These are phyloP conservation scores for Leishmania aethiopica DNA, from an alignment of 208 protist genomes.

Conservation along the genomic window DNA sequence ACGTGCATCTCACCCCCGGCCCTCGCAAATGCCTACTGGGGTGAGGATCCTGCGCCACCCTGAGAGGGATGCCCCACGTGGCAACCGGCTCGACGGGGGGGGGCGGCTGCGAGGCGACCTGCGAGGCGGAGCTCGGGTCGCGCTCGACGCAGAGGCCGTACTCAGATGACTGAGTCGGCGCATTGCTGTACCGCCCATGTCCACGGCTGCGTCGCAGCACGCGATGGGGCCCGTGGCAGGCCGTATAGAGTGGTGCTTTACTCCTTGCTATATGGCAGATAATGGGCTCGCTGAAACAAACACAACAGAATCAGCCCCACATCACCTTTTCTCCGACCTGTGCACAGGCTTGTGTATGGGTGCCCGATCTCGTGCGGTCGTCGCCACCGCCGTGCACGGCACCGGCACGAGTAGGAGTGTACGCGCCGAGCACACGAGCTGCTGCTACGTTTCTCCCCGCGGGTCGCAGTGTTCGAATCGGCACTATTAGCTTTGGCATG, in stretches of 20 bases:
- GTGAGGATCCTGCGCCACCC: not conserved
- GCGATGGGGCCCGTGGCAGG: not conserved
- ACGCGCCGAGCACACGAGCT: not conserved
- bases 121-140: not conserved
- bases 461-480: not conserved
- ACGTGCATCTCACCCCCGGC: not conserved
- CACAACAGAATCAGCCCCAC: not conserved
- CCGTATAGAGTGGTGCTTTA: not conserved
- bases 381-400: not conserved
- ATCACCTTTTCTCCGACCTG: not conserved
- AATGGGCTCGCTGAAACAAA: not conserved
- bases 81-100: not conserved
- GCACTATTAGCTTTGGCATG: not conserved
- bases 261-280: not conserved
- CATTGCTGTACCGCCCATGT: not conserved
- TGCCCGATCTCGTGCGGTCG: not conserved
- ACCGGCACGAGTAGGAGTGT: not conserved
- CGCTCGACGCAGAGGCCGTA: not conserved
- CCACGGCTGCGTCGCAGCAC: not conserved
- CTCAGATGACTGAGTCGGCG: not conserved
- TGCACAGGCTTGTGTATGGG: not conserved
- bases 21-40: not conserved
- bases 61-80: not conserved
- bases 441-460: not conserved
- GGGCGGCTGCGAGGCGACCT: not conserved